Conservation (phyloP, 768 basidiomycete genomes). For the Tylopilus cervinicoccineus region DNA sequence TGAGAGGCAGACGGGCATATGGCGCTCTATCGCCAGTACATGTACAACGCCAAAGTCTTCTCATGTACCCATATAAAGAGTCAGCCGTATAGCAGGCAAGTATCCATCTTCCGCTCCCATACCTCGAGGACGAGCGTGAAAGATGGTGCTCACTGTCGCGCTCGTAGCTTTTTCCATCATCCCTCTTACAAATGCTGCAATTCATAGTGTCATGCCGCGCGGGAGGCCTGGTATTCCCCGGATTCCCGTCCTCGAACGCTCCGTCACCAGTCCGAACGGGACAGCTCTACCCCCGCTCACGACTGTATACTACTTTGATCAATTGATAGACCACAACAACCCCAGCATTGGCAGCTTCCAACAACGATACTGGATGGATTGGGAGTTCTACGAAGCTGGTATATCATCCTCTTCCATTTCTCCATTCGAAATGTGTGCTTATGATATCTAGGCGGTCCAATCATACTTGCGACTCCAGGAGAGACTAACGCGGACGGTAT, state of each 20-base stretch:
- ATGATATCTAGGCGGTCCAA: constrained; percentile 20
- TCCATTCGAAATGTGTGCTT: not conserved
- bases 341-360: constrained; percentile 75
- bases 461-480: constrained; percentile 50
- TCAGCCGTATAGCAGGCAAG: not conserved
- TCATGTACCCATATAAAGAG: constrained; percentile 11
- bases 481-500: constrained; percentile 51
- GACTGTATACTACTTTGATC: constrained; percentile 30
- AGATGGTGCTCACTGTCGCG: constrained; percentile 11
- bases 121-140: not conserved
- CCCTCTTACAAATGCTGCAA: constrained; percentile 16
- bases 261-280: constrained; percentile 17
- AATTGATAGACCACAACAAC: constrained; percentile 43
- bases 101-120: not conserved
- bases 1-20: constrained; percentile 5
- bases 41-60: constrained; percentile 5
- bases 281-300: constrained; percentile 22
- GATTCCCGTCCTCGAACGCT: constrained; percentile 9
- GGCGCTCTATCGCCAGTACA: not conserved
- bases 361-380: constrained; percentile 69
- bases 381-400: constrained; percentile 61
- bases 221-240: constrained; percentile 13
- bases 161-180: constrained; percentile 9
- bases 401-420: constrained; percentile 7
- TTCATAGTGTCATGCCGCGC: constrained; percentile 18